phyloP scores from a whole-genome alignment of 257 asterid species.

The Anisodus acutangulus region DNA sequence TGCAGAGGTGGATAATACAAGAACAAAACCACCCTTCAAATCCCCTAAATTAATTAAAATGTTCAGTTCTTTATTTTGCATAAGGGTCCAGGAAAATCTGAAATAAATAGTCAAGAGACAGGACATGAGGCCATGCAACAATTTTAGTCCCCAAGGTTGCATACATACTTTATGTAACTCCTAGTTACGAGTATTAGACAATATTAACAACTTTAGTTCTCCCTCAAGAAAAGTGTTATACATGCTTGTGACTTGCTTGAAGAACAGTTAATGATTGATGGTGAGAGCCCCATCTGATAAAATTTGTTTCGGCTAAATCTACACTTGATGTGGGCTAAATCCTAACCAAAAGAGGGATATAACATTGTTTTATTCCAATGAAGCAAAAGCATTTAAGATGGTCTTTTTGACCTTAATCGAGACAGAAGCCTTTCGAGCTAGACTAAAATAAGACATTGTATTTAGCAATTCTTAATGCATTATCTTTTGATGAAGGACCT shows the following conservation, averaged over 20 bases:
- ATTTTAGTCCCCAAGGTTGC: background rate
- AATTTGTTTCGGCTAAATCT: background rate
- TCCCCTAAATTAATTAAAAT: background rate
- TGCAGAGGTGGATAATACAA: background rate
- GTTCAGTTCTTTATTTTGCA: conserved; percentile 12
- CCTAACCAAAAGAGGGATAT: background rate
- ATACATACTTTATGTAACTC: background rate
- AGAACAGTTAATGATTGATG: background rate
- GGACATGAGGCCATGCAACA: conserved; percentile 16
- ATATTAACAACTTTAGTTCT: background rate
- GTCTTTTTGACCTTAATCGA: background rate
- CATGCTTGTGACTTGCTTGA: background rate
- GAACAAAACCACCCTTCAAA: background rate
- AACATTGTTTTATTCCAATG: too few species aligned
- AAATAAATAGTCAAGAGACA: conserved; percentile 13
- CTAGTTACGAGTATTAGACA: conserved; percentile 3
- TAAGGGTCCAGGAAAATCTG: background rate
- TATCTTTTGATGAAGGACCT: background rate
- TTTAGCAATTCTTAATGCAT: background rate
- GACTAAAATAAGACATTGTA: background rate
- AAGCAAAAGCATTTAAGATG: background rate
- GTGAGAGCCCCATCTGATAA: background rate
- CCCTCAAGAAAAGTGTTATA: background rate
- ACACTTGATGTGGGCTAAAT: background rate
- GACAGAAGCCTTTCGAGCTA: background rate